Percentiles rank a stretch among this genome's conserved stretches.
phyloP scores from a whole-genome alignment of 257 asterid genomes.

The Knoxia roxburghii region DNA sequence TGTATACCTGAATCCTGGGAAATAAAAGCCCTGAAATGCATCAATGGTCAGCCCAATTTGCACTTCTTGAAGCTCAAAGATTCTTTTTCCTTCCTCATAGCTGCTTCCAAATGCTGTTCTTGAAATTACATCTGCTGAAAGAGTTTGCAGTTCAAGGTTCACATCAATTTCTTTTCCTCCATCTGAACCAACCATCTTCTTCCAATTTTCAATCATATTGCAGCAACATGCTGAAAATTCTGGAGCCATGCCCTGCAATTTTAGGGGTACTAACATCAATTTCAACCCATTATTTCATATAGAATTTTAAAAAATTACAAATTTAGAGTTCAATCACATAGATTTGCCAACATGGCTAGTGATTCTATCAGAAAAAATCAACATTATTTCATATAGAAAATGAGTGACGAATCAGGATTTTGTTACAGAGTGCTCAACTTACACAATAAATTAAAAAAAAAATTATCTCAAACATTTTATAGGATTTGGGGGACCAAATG shows the following conservation, averaged over 20 bases:
- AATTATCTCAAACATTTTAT: too few relatives aligned
- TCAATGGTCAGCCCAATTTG: conserved; percentile 1
- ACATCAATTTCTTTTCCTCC: conserved; percentile 5
- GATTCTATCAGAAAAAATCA: too few relatives aligned
- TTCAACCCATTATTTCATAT: not conserved
- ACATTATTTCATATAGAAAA: too few relatives aligned
- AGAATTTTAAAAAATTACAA: not conserved
- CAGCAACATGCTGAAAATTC: conserved; percentile 5
- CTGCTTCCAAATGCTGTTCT: conserved; percentile 6
- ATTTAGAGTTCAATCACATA: not conserved
- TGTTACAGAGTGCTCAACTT: too few relatives aligned
- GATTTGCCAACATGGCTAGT: too few relatives aligned
- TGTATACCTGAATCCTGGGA: conserved; percentile 26
- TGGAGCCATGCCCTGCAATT: conserved; percentile 6
- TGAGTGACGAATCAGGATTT: too few relatives aligned
- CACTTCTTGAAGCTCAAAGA: conserved; percentile 7
- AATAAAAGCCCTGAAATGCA: conserved; percentile 10
- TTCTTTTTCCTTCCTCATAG: conserved; percentile 8
- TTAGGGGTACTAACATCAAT: too few relatives aligned
- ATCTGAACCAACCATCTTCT: not conserved
- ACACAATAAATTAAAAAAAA: too few relatives aligned
- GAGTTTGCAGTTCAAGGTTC: conserved; percentile 1
- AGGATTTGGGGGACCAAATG: too few relatives aligned
- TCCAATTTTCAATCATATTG: not conserved
- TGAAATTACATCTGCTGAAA: conserved; percentile 7